Conservation (phyloP, 2,329 filamentous ascomycete species). For the Decorospora gaudefroyi region DNA sequence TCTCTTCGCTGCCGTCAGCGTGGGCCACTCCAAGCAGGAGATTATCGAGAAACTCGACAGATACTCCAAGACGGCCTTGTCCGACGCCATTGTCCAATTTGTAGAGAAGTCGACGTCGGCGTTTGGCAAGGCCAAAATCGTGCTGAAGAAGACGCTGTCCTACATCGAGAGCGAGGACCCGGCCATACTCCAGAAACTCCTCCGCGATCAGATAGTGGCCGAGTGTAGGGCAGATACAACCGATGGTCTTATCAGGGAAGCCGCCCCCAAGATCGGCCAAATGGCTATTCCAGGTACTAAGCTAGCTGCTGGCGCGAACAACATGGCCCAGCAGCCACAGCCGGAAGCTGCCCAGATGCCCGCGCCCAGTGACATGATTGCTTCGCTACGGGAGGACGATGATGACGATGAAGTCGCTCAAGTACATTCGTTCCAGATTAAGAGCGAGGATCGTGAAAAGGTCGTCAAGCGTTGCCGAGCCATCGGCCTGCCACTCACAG, state of each 20-base stretch:
- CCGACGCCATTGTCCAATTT: constrained; percentile 77
- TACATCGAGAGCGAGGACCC: constrained; percentile 92
- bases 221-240: constrained; percentile 73
- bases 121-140: constrained; percentile 94
- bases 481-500: constrained; percentile 83
- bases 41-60: constrained; percentile 88
- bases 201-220: constrained; percentile 82
- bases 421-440: constrained; percentile 92
- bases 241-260: constrained; percentile 75
- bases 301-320: constrained; percentile 84
- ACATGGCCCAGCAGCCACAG: constrained; percentile 56
- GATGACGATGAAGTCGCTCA: constrained; percentile 86
- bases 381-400: constrained; percentile 67
- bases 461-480: constrained; percentile 90
- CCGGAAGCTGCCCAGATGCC: constrained; percentile 37
- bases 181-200: constrained; percentile 79
- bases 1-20: constrained; percentile 91
- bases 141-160: constrained; percentile 91
- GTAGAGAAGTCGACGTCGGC: constrained; percentile 83
- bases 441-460: constrained; percentile 76
- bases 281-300: constrained; percentile 94
- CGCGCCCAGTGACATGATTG: constrained; percentile 65
- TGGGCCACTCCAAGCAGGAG: constrained; percentile 85
- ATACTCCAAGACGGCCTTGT: constrained; percentile 85
- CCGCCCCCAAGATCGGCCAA: constrained; percentile 82